Percentiles rank a stretch among this genome's conserved stretches.
phyloP scores from a whole-genome alignment of 768 basidiomycete genomes.

The Suillus placidus region DNA sequence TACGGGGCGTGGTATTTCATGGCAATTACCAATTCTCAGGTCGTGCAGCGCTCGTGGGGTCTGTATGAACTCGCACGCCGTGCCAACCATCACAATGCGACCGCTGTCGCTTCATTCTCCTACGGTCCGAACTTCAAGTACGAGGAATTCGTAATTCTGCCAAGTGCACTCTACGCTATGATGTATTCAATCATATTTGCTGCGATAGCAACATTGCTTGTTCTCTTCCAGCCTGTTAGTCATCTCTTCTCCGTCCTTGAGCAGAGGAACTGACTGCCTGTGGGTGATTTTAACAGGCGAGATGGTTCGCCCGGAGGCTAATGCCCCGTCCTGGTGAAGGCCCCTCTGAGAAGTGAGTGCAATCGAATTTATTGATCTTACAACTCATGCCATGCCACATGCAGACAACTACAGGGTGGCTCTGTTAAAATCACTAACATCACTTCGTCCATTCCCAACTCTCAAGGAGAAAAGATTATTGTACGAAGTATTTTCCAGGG shows the following conservation, averaged over 20 bases:
- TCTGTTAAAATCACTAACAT: conserved; percentile 68
- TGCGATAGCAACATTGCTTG: conserved; percentile 28
- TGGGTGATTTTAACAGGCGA: conserved; percentile 41
- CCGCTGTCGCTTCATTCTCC: conserved; percentile 22
- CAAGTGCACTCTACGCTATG: conserved; percentile 43
- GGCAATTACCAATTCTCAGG: conserved; percentile 44
- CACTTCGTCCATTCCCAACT: conserved; percentile 57
- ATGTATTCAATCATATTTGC: conserved; percentile 39
- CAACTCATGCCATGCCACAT: background rate
- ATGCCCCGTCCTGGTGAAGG: conserved; percentile 60
- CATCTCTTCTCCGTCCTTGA: background rate
- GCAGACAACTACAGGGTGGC: conserved; percentile 61
- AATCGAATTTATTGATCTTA: conserved; percentile 25
- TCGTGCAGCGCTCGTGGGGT: conserved; percentile 63
- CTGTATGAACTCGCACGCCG: conserved; percentile 41
- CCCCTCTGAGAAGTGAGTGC: conserved; percentile 59
- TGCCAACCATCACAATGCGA: conserved; percentile 20
- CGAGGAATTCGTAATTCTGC: conserved; percentile 62
- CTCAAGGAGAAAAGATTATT: conserved; percentile 39
- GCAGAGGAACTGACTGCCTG: background rate
- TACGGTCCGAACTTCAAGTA: conserved; percentile 81
- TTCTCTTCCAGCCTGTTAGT: conserved; percentile 42
- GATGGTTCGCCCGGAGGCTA: conserved; percentile 56
- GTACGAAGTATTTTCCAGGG: conserved; percentile 66
- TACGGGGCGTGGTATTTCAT: conserved; percentile 49